Base-by-base conservation (phyloP, 2,329 filamentous ascomycete species). In the Pezicula carpinea region DNA sequence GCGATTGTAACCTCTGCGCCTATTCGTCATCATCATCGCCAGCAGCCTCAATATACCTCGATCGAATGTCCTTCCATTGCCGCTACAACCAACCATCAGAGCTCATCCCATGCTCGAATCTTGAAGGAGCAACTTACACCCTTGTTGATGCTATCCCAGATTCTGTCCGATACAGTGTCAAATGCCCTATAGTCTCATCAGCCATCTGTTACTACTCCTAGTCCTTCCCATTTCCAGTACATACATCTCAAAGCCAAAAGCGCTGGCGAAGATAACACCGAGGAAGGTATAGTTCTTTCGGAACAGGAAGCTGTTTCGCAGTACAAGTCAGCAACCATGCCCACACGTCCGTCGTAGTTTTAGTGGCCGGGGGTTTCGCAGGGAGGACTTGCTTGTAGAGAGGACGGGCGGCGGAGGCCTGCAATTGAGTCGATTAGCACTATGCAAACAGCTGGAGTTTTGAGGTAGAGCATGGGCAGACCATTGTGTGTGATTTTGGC, bases 41-140 rank as follows among this genome's bases (percentile, higher is more conserved):
- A 55, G 87, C 83, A 47, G 77, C 76, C 72, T 87, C 73, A 63
- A 95, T 70, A 71, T 96, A 99, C 72, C 80, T 85, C 70, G 84
- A 75, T 75, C 95, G 92, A 76, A 99, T 96, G 70, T 99, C 93
- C 81, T 96, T 96, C 93, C 93, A 97, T 95, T 96, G 92, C 65
- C 92, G 89, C 92, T 97, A 65, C 60, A 26, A n/a, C 43, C 23
- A 39, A 17, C 41, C 41, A 59, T 70, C 54, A 72, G 67, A 43
- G 14, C 11, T 42, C 59, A 55, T 34, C 35, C 31, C 19, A 26
- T 14, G 33, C n/a, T n/a, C 38, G 21, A 23, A 7, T 13, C 13
- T 3, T 18, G 10, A 14, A 38, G 40, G n/a, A 29, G 8, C 17
- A 50, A 84, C 88, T 65, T 89, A 96, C 92, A 64, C 93, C 93